Evolutionary conservation across 176 grass and related monocot species (phyloP), one percentile per base, ranked within the genome.

Genomic region (Raddia guianensis): DNA sequence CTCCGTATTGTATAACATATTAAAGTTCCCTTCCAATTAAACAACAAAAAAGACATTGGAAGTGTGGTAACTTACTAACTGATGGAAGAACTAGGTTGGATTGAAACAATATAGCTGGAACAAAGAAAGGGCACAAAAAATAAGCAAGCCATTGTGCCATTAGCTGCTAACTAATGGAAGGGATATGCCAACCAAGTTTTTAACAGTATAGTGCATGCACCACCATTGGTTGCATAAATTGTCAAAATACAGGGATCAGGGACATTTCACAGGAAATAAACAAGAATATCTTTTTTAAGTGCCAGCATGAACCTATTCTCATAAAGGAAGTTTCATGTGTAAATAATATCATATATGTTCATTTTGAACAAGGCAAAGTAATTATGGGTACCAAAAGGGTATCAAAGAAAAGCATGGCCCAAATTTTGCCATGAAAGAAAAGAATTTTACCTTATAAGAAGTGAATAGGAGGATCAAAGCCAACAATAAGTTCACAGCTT

Each of bases 391-490:
- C 7, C 6, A 9, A 65, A 66, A 76, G 49, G 27, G 19, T 57
- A 47, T 66, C 8, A 58, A 75, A 73, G 37, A 73, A 83, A 53
- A 75, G 75, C 68, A 75, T 59, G 69, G 33, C 14, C 44, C 50
- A 20, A 55, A 3, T 73, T 81, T 50, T 46, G 68, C 33, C 18
- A 13, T 49, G 58, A 66, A 81, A 66, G 49, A 6, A 78, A 63
- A 66, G n/a, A 68, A 46, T 51, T 70, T 86, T 86, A 99, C 96
- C 90, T 99, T 93, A 82, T 99, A 99, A 44, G 96, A 93, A 63
- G 96, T 73, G 73, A 93, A 99, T 78, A 99, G 82, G 84, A 99
- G 83, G 75, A 99, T 88, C 84, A 84, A 75, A 37, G 96, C 96
- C 69, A 99, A 84, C 5, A 99, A 74, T 84, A 99, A 85, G 57